Base-by-base conservation (phyloP, 495 filamentous ascomycete genomes). In the Poronia punctata region DNA sequence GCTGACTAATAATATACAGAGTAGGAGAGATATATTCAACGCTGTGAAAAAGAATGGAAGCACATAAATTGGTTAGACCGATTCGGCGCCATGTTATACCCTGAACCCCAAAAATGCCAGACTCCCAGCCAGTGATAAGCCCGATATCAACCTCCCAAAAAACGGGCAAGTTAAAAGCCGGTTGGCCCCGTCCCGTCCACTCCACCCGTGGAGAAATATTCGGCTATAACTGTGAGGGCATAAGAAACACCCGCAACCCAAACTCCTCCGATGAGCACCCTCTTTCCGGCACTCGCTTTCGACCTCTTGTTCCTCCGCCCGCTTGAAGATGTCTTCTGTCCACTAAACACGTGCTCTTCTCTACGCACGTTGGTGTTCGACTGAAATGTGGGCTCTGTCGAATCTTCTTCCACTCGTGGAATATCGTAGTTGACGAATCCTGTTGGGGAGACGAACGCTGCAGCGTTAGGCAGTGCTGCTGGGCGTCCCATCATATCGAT, bases 191-290 rank as follows among this genome's bases (percentile, higher is more conserved):
- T 58, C 2, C 77, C 78, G 40, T 78, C 74, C 1, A 33, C 7
- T 0, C 76, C 78, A 1, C 79, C 78, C 3, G 72, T 79, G 34
- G 64, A 67, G 54, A 86, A 79, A 40, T 74, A 80, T 52, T 89
- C 82, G 4, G 64, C 61, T 10, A 80, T 70, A n/a, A 82, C 82
- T 3, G 82, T 83, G 27, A 86, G 52, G 3, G 76, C 75, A 62
- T 87, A 89, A 18, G 74, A 78, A 15, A 74, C 67, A 12, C 69
- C 80, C 4, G 73, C 84, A 0, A 79, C 71, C 54, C 72, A 76
- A 0, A 59, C 65, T 3, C 78, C 78, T 7, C 74, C 71, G n/a
- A 80, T 45, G 0, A 79, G 31, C 38, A 82, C 60, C 17, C 72
- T 61, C 57, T 68, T 77, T 3, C 69, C 47, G 10, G 64, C 27